Base-by-base conservation (phyloP, 179 eudicot genomes). In the Drosera spatulata region DNA sequence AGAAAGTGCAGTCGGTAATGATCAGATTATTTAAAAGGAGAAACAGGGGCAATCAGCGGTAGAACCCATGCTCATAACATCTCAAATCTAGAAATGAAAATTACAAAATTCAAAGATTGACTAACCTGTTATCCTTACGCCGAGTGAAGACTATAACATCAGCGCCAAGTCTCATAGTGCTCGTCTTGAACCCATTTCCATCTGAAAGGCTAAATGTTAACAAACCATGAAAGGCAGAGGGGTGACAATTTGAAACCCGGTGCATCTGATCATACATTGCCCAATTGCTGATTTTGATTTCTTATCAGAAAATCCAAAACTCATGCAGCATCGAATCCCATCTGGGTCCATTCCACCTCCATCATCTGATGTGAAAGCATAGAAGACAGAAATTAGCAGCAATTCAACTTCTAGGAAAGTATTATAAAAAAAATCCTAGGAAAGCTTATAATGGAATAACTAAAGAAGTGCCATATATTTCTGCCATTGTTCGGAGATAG, bases 151-250 rank as follows among this genome's bases (percentile, higher is more conserved):
- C 95, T 55, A 90, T 73, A 62, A 77, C 96, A 71, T 91, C 98
- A 55, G 98, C 91, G 68, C 98, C 96, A 63, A 91, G 96, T 72
- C 96, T 74, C 96, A 91, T 91, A 15, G 96, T 72, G 71, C 96
- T 81, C 6, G 95, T 88, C 79, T 91, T 91, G 77, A 91, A 91
- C 66, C 96, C 96, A 78, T 91, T 91, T 66, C 98, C 98, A 79
- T 91, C 96, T 91, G 87, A 73, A 80, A 83, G 67, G 61, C 58
- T 40, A 67, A 10, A 55, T 65, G 65, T 64, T 61, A 70, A 62
- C 57, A n/a, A n/a, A n/a, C n/a, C n/a, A n/a, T n/a, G n/a, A n/a
- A n/a, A n/a, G n/a, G n/a, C n/a, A n/a, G n/a, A n/a, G n/a, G n/a
- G n/a, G n/a, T n/a, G n/a, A n/a, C n/a, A n/a, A n/a, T n/a, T n/a